These are phyloP conservation scores for Kluyveromyces starmeri DNA, from an alignment of 805 yeast genomes.

Conservation along the genomic window DNA sequence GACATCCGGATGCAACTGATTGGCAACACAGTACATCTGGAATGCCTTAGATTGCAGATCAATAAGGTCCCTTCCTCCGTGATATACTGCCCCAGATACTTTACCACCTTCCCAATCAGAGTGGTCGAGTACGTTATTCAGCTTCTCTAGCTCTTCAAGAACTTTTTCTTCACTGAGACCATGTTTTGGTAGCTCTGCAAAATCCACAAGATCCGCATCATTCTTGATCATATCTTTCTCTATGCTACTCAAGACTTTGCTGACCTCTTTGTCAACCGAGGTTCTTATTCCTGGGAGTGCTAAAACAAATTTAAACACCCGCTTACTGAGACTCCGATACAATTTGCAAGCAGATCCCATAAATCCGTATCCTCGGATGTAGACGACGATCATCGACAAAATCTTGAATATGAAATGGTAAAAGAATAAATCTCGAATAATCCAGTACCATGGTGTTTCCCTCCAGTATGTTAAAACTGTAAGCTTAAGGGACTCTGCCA, in stretches of 20 bases:
- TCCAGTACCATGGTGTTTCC: constrained; percentile 6
- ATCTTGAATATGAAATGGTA: constrained; percentile 12
- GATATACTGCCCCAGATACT: constrained; percentile 93
- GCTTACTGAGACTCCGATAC: constrained; percentile 15
- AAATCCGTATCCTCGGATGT: constrained; percentile 34
- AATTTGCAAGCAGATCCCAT: constrained; percentile 21
- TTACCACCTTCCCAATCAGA: constrained; percentile 78
- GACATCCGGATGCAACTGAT: constrained; percentile 94
- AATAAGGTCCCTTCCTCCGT: constrained; percentile 78
- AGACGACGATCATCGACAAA: constrained; percentile 5
- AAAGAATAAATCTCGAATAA: constrained; percentile 21
- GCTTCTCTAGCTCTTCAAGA: constrained; percentile 40
- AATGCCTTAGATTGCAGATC: constrained; percentile 71
- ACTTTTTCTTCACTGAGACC: constrained; percentile 49
- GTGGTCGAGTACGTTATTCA: constrained; percentile 43
- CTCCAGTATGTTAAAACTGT: neutral
- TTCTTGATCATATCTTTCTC: constrained; percentile 52
- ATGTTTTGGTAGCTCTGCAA: constrained; percentile 42
- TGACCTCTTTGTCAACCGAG: constrained; percentile 55
- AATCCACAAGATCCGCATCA: constrained; percentile 37
- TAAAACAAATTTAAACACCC: constrained; percentile 28
- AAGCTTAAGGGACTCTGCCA: neutral
- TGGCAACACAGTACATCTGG: constrained; percentile 71
- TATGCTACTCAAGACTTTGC: constrained; percentile 36
- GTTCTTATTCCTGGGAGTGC: constrained; percentile 44